Percentiles rank a stretch among this genome's conserved stretches.
Conservation (phyloP, 2,329 filamentous ascomycete species). For the Verticillium tricorpus region DNA sequence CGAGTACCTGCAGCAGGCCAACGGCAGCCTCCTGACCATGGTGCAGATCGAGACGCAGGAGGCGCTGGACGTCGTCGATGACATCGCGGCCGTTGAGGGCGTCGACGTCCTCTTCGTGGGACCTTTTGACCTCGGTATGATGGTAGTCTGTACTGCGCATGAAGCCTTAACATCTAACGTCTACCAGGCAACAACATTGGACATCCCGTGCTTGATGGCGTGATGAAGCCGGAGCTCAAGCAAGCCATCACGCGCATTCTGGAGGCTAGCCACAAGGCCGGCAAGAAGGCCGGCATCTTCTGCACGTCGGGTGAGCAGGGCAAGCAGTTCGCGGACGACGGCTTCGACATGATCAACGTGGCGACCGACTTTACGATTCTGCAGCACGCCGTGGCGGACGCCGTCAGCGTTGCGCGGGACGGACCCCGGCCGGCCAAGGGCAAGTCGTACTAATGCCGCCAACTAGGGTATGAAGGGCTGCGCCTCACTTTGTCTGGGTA, state of each 20-base stretch:
- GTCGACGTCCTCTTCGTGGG: conserved; percentile 63
- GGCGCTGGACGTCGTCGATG: conserved; percentile 55
- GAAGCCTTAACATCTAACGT: background rate
- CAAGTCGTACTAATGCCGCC: conserved; percentile 34
- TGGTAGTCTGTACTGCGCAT: no score
- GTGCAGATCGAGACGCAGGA: conserved; percentile 65
- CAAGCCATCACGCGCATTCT: conserved; percentile 55
- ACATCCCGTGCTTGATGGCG: conserved; percentile 55
- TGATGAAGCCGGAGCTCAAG: conserved; percentile 54
- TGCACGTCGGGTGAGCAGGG: conserved; percentile 53
- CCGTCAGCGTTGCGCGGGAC: conserved; percentile 43
- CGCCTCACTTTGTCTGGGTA: no score
- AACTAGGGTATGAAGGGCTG: no score
- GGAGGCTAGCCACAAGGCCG: conserved; percentile 52
- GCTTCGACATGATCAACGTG: conserved; percentile 59
- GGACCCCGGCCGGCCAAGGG: conserved; percentile 28
- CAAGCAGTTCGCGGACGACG: conserved; percentile 47
- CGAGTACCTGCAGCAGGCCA: conserved; percentile 53
- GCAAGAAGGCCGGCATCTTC: conserved; percentile 63
- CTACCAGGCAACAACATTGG: conserved; percentile 52
- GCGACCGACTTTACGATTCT: conserved; percentile 52
- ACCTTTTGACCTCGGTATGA: conserved; percentile 56
- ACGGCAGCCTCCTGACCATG: conserved; percentile 55
- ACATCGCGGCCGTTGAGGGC: conserved; percentile 55
- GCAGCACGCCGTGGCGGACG: conserved; percentile 37